These are phyloP conservation scores for Globisporangium heterothallicum DNA, from an alignment of 352 stramenopile species.

Conservation along the genomic window DNA sequence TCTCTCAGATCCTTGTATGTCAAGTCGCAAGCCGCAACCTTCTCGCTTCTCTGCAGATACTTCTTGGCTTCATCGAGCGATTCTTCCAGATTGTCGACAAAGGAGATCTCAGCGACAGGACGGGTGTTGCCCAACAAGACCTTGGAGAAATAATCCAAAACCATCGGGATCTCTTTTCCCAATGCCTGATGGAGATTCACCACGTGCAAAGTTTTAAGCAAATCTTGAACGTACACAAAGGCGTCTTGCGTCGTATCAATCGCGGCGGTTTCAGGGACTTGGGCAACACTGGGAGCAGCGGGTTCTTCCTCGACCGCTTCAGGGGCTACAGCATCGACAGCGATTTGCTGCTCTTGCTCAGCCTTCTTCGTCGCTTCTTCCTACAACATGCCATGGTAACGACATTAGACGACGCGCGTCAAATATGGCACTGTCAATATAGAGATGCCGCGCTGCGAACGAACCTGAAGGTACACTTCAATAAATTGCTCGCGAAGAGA, in stretches of 20 bases:
- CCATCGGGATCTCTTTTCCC: slow-evolving; percentile 71
- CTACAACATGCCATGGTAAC: slow-evolving; percentile 5
- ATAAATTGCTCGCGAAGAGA: slow-evolving; percentile 76
- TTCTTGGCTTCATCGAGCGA: slow-evolving; percentile 74
- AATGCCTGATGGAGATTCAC: slow-evolving; percentile 72
- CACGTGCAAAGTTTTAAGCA: slow-evolving; percentile 75
- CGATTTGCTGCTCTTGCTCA: slow-evolving; percentile 9
- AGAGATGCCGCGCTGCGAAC: too few relatives aligned
- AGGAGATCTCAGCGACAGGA: slow-evolving; percentile 66
- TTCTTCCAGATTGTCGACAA: slow-evolving; percentile 73
- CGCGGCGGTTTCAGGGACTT: slow-evolving; percentile 9
- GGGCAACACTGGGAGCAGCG: slow-evolving; percentile 5
- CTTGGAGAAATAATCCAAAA: slow-evolving; percentile 83
- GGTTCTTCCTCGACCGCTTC: neutral
- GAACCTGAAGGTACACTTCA: slow-evolving; percentile 40
- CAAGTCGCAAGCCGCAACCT: slow-evolving; percentile 67
- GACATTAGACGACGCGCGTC: too few relatives aligned
- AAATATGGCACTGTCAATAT: too few relatives aligned
- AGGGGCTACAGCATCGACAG: slow-evolving; percentile 10
- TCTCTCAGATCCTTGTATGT: slow-evolving; percentile 58
- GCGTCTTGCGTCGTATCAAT: slow-evolving; percentile 14
- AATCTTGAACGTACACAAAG: slow-evolving; percentile 53
- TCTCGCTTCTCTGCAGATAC: slow-evolving; percentile 59
- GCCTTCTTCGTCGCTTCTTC: slow-evolving; percentile 36
- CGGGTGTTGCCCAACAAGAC: slow-evolving; percentile 77